Evolutionary conservation across 1,284 basidiomycete genomes (phyloP).

Genomic region (Tremellales sp.): DNA sequence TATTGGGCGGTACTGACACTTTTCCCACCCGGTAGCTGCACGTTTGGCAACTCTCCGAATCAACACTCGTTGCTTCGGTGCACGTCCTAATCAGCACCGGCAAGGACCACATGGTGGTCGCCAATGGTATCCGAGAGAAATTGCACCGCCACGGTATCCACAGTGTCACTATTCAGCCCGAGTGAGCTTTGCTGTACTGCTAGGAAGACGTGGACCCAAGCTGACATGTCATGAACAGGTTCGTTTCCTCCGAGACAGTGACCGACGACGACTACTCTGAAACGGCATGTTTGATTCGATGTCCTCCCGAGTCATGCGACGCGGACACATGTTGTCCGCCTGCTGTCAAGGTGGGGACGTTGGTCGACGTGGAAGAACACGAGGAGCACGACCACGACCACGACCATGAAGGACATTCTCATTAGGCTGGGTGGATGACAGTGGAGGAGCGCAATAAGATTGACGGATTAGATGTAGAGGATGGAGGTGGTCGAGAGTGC

Average conservation of each 20-base stretch:
- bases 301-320: slow-evolving; percentile 48
- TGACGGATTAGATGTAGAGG: too few species aligned
- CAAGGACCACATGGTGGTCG: slow-evolving; percentile 86
- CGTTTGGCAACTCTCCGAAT: slow-evolving; percentile 89
- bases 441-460: too few species aligned
- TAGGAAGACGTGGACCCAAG: background rate
- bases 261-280: slow-evolving; percentile 14
- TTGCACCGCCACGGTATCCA: slow-evolving; percentile 92
- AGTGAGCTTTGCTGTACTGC: slow-evolving; percentile 22
- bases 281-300: slow-evolving; percentile 46
- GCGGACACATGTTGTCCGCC: slow-evolving; percentile 49
- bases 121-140: slow-evolving; percentile 72
- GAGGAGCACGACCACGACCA: slow-evolving; percentile 19
- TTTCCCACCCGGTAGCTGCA: too few species aligned
- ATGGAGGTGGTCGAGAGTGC: too few species aligned
- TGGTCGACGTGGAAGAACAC: slow-evolving; percentile 33
- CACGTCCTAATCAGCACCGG: slow-evolving; percentile 79
- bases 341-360: slow-evolving; percentile 11
- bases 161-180: slow-evolving; percentile 73
- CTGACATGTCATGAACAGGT: background rate
- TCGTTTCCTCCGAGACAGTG: slow-evolving; percentile 3
- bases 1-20: too few species aligned
- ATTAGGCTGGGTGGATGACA: too few species aligned
- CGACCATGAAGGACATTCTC: slow-evolving; percentile 3
- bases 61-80: slow-evolving; percentile 89